These are phyloP conservation scores for Diaporthe aspalathi DNA, from an alignment of 2,329 filamentous ascomycete species.

Conservation along the genomic window DNA sequence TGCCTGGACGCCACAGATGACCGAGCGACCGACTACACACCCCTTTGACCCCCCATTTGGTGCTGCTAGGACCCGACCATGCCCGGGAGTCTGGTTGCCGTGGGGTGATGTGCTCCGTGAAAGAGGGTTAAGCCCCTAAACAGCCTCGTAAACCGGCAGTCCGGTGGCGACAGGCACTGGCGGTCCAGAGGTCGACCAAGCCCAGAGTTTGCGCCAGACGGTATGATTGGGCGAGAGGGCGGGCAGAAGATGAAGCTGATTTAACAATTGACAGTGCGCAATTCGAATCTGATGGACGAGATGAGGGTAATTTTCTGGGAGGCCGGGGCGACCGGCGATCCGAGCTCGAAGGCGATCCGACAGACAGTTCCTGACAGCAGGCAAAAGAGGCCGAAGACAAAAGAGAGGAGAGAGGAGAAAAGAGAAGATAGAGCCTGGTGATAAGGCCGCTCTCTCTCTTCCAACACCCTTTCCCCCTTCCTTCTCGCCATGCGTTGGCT, in stretches of 20 bases:
- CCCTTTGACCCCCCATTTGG: no score
- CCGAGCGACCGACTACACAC: background rate
- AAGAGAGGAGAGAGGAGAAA: background rate
- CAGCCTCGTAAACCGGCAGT: background rate
- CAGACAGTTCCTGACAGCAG: background rate
- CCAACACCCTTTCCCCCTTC: background rate
- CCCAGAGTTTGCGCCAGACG: background rate
- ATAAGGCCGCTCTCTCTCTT: background rate
- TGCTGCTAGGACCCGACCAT: background rate
- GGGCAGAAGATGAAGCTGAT: slow-evolving; percentile 14
- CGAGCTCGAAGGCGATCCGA: background rate
- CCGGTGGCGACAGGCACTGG: background rate
- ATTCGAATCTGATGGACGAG: background rate
- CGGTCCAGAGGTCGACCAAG: background rate
- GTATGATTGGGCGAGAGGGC: background rate
- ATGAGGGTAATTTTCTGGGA: slow-evolving; percentile 18
- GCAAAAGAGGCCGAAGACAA: background rate
- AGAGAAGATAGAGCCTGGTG: background rate
- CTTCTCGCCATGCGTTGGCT: background rate
- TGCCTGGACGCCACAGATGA: background rate
- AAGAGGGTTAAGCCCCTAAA: background rate
- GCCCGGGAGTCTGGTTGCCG: background rate
- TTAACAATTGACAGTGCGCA: background rate
- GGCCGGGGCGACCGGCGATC: slow-evolving; percentile 7
- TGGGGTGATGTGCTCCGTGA: background rate